Evolutionary conservation across 495 filamentous ascomycete species (phyloP), one percentile per base, ranked within the genome.

Genomic region (Amniculicola lignicola): DNA sequence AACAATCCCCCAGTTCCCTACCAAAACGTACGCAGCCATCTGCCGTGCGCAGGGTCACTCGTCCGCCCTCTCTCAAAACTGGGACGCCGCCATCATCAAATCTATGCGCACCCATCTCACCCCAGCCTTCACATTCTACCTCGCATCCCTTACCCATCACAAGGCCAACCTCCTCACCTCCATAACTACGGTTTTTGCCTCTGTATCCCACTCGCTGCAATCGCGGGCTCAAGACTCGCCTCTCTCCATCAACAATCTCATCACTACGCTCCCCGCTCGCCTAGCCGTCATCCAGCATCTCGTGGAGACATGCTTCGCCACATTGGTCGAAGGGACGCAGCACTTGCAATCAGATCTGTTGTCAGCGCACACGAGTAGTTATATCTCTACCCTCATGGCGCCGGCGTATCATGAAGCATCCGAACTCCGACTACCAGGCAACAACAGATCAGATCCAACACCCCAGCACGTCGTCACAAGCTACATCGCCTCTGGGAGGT

Each of bases 1-100:
- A 16, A 58, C 36, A 31, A 12, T 1, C 22, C 14, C 33, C 11
- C 38, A 61, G 57, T 61, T 35, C 43, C 19, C 35, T 9, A 12
- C 51, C 5, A 44, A 54, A 15, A 29, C 18, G 23, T 61, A 50
- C 29, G 51, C 44, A 11, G 38, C 50, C 7, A 55, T 61, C 38
- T 61, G 57, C 27, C 41, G 45, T 24, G 24, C 50, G 11, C 23
- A 55, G n/a, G 57, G 57, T 12, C 44, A n/a, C 14, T n/a, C n/a
- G n/a, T n/a, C n/a, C n/a, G n/a, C n/a, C n/a, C n/a, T n/a, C n/a
- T n/a, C 18, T 4, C 49, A 28, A 12, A 55, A 21, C 19, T 61
- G 57, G 57, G 55, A 61, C 44, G 50, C 49, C 21, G 57, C 54
- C 10, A 33, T 61, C 50, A 54, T 55, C 11, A 4, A 12, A 4